Evolutionary conservation across 164 flowering plant species (phyloP), one percentile per base, ranked within the genome.

Genomic region (Vitis rupestris): DNA sequence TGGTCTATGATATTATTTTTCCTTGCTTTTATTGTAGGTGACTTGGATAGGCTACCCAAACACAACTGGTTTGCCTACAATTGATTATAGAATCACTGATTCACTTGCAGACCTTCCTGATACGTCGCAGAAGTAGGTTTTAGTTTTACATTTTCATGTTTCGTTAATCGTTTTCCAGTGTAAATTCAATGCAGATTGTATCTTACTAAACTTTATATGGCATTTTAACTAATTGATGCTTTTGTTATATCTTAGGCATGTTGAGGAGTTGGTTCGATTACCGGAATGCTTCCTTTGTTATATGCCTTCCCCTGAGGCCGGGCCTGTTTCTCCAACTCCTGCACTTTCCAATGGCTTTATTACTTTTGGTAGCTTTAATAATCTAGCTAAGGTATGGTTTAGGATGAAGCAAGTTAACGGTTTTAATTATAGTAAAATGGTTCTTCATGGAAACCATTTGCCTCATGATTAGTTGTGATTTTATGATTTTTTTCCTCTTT

Each of bases 21-120:
- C 10, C 29, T 64, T 61, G 12, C 59, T 44, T 72, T 61, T 66
- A 63, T 72, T 72, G 58, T 67, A 95, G 99, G 99, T 90, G 55
- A 93, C 99, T 57, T 95, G 99, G 99, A 93, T 95, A 75, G 99
- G 99, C 61, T 95, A 95, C 76, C 99, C 99, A 65, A 95, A 95
- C 70, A 95, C 98, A 59, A 95, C 98, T 65, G 99, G 99, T 65
- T 84, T 95, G 76, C 98, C 98, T 51, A 78, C 93, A 66, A 93
- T 95, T 70, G 99, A 95, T 70, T 93, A 91, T 72, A 82, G 99
- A 74, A 87, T 95, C 72, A 86, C 95, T 17, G 99, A 95, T 89
- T 83, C 90, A 37, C 73, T 88, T 48, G 93, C 97, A 51, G 99
- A 95, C 69, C 92, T 94, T 71, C 92, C 86, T 65, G 82, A 83